Evolutionary conservation across 805 yeast species (phyloP), one percentile per base, ranked within the genome.

Genomic region (Candida anglica): DNA sequence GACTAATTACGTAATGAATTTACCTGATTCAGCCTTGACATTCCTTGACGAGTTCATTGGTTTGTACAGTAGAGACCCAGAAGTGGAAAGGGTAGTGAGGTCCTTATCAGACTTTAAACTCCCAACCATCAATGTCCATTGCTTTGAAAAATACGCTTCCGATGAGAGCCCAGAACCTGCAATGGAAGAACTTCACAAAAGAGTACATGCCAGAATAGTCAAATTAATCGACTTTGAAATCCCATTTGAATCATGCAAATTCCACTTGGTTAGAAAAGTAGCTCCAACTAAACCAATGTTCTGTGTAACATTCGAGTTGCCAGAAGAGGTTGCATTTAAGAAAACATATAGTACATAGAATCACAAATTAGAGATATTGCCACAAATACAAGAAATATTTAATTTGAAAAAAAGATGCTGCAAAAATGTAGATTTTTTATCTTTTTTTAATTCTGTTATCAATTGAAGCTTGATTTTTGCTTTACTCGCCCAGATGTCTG

Each of bases 231-330:
- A 68, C 2, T 69, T 51, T 46, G 64, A 73, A 0, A 59, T 77
- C 6, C 71, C 77, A 0, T 62, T 77, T 10, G 68, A 67, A 3
- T 53, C 62, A 0, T 58, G 84, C 24, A 50, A 60, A 0, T 84
- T 91, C 59, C 98, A 91, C 50, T 63, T 82, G 43, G 98, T 93
- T 7, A 77, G 99, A 53, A 81, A 80, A 54, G 98, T 93, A 6
- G 91, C 98, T 1, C 98, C 98, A 3, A 86, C 97, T 5, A 93
- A 93, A 53, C 91, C 91, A 21, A 93, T 93, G 98, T 89, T 76
- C 54, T 87, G 97, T 60, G 84, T 87, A 3, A 69, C 88, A 5
- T 89, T 89, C 58, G 57, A 58, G 48, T 67, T 93, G 20, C 94
- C 95, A 0, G 70, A 67, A 44, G 77, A 71, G 38, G 78, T 81